A percentile compares a stretch with the other conserved stretches of the same genome.
Conservation (phyloP, 140 eudicot genomes). For the Bidens hawaiensis region DNA sequence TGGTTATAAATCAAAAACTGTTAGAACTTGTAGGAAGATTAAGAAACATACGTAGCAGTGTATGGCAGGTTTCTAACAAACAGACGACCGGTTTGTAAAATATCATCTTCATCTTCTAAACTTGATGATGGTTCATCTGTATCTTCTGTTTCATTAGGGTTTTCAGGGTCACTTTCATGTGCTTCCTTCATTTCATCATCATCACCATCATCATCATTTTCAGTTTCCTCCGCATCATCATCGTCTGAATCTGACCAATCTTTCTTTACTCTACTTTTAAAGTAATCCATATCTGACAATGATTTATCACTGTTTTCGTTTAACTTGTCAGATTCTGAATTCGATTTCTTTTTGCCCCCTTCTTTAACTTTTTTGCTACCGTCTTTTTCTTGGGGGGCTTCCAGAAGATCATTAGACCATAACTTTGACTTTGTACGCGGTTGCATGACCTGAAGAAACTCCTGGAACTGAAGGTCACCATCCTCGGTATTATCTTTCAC, state of each 20-base stretch:
- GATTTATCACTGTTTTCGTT: slow-evolving; percentile 36
- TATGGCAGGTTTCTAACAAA: slow-evolving; percentile 91
- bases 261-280: slow-evolving; percentile 72
- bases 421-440: slow-evolving; percentile 77
- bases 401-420: slow-evolving; percentile 80
- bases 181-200: slow-evolving; percentile 1
- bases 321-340: slow-evolving; percentile 24
- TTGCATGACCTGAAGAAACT: slow-evolving; percentile 84
- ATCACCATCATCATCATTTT: slow-evolving; percentile 22
- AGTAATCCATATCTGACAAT: slow-evolving; percentile 79
- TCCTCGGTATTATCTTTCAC: slow-evolving; percentile 30
- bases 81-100: slow-evolving; percentile 77
- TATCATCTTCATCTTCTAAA: slow-evolving; percentile 42
- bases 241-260: slow-evolving; percentile 92
- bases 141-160: slow-evolving; percentile 22
- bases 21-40: neutral
- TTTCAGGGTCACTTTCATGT: slow-evolving; percentile 6
- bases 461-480: slow-evolving; percentile 71
- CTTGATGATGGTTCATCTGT: slow-evolving; percentile 44
- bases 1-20: slow-evolving; percentile 4
- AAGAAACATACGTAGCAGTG: slow-evolving; percentile 63
- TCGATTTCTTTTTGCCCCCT: slow-evolving; percentile 12
- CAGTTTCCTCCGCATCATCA: slow-evolving; percentile 22
- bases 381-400: slow-evolving; percentile 35
- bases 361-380: slow-evolving; percentile 20